Evolutionary conservation across 202 grass and related monocot species (phyloP).

Genomic region (Digitaria exilis): DNA sequence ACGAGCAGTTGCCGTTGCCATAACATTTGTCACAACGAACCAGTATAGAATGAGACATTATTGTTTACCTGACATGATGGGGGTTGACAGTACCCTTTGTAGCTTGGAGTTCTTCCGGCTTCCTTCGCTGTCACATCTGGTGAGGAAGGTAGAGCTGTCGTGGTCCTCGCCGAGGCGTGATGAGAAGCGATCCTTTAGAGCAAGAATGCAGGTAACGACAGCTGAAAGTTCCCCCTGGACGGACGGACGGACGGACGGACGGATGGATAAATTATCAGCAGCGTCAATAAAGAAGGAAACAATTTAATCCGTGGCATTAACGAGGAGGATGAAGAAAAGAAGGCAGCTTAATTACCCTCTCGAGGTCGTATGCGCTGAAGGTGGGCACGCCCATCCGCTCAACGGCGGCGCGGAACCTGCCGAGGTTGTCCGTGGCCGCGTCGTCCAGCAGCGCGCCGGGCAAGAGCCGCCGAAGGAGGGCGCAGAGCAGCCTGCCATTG

Average conservation of each 20-base stretch:
- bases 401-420: conserved; percentile 57
- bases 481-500: conserved; percentile 49
- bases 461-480: conserved; percentile 46
- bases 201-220: conserved; percentile 59
- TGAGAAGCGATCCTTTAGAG: conserved; percentile 51
- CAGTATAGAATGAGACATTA: not conserved
- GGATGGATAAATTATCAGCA: not conserved
- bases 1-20: not conserved
- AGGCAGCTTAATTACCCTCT: conserved; percentile 45
- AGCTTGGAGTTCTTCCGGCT: conserved; percentile 38
- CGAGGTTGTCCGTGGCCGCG: conserved; percentile 45
- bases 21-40: not conserved
- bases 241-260: no score
- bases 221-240: conserved; percentile 52
- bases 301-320: not conserved
- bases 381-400: conserved; percentile 53
- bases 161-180: conserved; percentile 16
- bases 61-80: conserved; percentile 65
- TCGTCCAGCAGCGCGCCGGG: conserved; percentile 53
- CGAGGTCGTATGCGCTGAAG: conserved; percentile 69
- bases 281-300: not conserved
- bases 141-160: conserved; percentile 20
- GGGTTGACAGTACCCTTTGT: conserved; percentile 53
- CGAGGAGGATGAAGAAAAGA: no score
- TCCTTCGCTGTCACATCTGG: conserved; percentile 48